Base-by-base conservation (phyloP, 1,284 basidiomycete genomes). In the Leccinum solheimii region DNA sequence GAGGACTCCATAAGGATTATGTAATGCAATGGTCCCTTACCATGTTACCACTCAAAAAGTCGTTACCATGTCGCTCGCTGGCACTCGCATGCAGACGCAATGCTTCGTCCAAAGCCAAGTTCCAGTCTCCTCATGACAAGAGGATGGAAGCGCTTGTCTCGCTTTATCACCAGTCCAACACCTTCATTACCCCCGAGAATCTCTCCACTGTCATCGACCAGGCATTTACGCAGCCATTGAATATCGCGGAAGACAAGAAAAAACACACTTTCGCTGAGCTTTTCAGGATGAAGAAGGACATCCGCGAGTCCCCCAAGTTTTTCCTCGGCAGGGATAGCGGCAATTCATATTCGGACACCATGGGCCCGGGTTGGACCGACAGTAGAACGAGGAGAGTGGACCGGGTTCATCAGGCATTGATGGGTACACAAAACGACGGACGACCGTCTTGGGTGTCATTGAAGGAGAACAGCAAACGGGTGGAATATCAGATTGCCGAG, bases 131-230 rank as follows among this genome's bases (percentile, higher is more conserved):
- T 16, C 61, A 66, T 51, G 65, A 81, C n/a, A 78, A 81, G 36
- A 90, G 86, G 75, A 79, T 90, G 77, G 86, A 87, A 63, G 85
- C 87, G 5, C 84, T 91, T 65, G 81, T 90, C 62, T 81, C 83
- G 9, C 81, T 91, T 54, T 91, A 91, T 77, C 89, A 91, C 78
- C 82, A 88, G 74, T 76, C 85, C 51, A 81, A 83, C 58, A 76
- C 76, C 4, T 90, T 88, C 77, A 81, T 91, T 63, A 89, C 88
- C 9, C 79, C 78, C n/a, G 85, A 88, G 64, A 90, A 82, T 67
- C 82, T 91, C 45, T 80, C 81, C 23, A 64, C 78, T n/a, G 78
- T 76, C 56, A 90, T 91, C 57, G 86, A 90, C 75, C 71, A 81
- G 10, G 85, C 84, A 1, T 91, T 91, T 67, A 73, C 64, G 54